Base-by-base conservation (phyloP, 2,329 filamentous ascomycete genomes). In the Trichoderma guizhouense region DNA sequence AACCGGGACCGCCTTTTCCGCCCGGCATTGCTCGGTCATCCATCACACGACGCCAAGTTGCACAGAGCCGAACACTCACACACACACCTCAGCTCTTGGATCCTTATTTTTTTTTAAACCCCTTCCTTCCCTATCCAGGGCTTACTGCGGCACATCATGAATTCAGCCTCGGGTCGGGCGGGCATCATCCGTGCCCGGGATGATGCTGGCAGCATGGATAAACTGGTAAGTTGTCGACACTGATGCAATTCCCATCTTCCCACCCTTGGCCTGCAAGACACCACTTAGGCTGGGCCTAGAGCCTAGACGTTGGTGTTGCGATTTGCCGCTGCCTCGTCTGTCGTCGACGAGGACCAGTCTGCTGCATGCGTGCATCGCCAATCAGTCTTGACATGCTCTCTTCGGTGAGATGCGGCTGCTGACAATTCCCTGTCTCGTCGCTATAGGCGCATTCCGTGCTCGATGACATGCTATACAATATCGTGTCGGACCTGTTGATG, bases 381-480 rank as follows among this genome's bases (percentile, higher is more conserved):
- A 34, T 62, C 67, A 28, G 43, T 28, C 32, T 26, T 36, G n/a
- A 26, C 32, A 43, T 63, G 60, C 32, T 58, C 58, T 21, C 73
- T 71, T 30, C 28, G 34, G 55, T 34, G 53, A 32, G 71, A 55
- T 39, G 65, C 68, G 12, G 57, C 65, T 63, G 68, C 68, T 71
- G 61, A 71, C 69, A 63, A 53, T 66, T 70, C 24, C 47, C 34
- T 39, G 24, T 18, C 51, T 7, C 63, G 53, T 73, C 57, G 58
- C 51, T 60, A 51, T 64, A 91, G 89, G 85, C 89, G 74, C 86
- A 90, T 78, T 83, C 87, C 26, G 88, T 95, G 73, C 86, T 95
- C 77, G 91, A 94, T 77, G 92, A 95, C 78, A 82, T 91, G 71
- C 84, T 95, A 73, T 90, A 92, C 83, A 94, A 93, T 80, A 88